Base-by-base conservation (phyloP, 768 basidiomycete species). In the Leucogyrophana mollusca region DNA sequence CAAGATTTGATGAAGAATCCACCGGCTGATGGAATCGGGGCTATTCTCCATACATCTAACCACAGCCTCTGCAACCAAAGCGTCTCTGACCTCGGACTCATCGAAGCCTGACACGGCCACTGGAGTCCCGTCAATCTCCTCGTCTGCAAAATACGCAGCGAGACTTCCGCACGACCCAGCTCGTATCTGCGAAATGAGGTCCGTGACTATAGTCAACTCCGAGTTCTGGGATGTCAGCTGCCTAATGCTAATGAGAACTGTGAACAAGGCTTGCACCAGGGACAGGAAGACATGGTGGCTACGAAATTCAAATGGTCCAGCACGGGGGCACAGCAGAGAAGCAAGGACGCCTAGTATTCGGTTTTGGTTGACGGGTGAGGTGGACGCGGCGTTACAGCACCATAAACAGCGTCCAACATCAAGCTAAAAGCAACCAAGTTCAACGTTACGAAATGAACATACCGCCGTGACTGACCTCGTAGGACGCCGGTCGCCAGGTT, bases 311-410 rank as follows among this genome's bases (percentile, higher is more conserved):
- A 77, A 72, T 9, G 69, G 68, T 27, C 63, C 70, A 27, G 77
- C 76, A 9, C 60, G 56, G 43, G 73, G 61, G 55, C 69, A 68
- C 53, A 83, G 46, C 57, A 78, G 56, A 54, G 71, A 59, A 51
- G 74, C 73, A 3, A 89, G 67, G 9, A 67, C 64, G 9, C 69
- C 70, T 14, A 88, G 54, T 20, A 85, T 68, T 17, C 80, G 74
- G 8, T 72, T 69, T 14, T 80, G 73, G 40, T 75, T 63, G 14
- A 54, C 54, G 7, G 74, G 69, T 6, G 67, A 51, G 33, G 69
- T 69, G 6, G 71, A 61, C 1, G 79, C 79, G 8, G 84, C 84
- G 52, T 76, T 78, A 53, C 80, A 80, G 56, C 85, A 88, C 87
- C 87, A 90, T 23, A 84, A 51, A 53, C 75, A 79, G 20, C 87